phyloP scores from a whole-genome alignment of 2,329 filamentous ascomycete genomes.

The Blumeriella jaapii region DNA sequence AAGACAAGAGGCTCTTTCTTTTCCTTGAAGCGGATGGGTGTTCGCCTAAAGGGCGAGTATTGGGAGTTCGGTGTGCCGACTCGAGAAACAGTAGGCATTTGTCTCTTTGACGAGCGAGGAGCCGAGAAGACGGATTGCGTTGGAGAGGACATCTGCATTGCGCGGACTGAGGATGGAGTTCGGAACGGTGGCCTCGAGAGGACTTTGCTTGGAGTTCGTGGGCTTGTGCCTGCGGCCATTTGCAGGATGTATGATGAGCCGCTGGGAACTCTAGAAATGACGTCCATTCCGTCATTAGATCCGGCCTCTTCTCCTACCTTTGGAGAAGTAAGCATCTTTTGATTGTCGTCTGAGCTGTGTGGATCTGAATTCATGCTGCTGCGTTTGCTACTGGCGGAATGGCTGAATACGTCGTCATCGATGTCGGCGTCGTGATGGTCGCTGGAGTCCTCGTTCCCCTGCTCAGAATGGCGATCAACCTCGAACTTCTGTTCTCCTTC shows the following conservation, averaged over 20 bases:
- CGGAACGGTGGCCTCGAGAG: slow-evolving; percentile 54
- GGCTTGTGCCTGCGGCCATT: slow-evolving; percentile 29
- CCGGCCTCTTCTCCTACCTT: slow-evolving; percentile 23
- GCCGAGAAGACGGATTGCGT: slow-evolving; percentile 45
- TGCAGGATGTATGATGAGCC: slow-evolving; percentile 22
- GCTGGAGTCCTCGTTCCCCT: slow-evolving; percentile 21
- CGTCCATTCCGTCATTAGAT: slow-evolving; percentile 27
- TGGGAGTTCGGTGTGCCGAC: slow-evolving; percentile 40
- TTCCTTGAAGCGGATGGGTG: slow-evolving; percentile 45
- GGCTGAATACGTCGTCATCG: slow-evolving; percentile 28
- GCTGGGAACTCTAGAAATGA: slow-evolving; percentile 34
- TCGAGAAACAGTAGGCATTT: slow-evolving; percentile 38
- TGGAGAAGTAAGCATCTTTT: slow-evolving; percentile 22
- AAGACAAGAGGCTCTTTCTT: slow-evolving; percentile 59
- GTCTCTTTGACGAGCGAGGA: slow-evolving; percentile 40
- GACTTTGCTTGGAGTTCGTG: slow-evolving; percentile 33
- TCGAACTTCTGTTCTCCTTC: slow-evolving; percentile 7
- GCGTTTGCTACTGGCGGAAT: slow-evolving; percentile 13
- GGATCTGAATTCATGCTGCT: slow-evolving; percentile 22
- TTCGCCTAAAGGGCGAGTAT: slow-evolving; percentile 26
- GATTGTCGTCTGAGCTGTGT: slow-evolving; percentile 19
- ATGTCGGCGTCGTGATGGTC: slow-evolving; percentile 27
- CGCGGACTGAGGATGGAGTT: slow-evolving; percentile 56
- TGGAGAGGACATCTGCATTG: slow-evolving; percentile 62
- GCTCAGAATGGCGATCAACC: slow-evolving; percentile 14